A percentile compares a stretch with the other conserved stretches of the same genome.
These are phyloP conservation scores for Paramyrothecium sp. DNA, from an alignment of 2,329 filamentous ascomycete species.

Conservation along the genomic window DNA sequence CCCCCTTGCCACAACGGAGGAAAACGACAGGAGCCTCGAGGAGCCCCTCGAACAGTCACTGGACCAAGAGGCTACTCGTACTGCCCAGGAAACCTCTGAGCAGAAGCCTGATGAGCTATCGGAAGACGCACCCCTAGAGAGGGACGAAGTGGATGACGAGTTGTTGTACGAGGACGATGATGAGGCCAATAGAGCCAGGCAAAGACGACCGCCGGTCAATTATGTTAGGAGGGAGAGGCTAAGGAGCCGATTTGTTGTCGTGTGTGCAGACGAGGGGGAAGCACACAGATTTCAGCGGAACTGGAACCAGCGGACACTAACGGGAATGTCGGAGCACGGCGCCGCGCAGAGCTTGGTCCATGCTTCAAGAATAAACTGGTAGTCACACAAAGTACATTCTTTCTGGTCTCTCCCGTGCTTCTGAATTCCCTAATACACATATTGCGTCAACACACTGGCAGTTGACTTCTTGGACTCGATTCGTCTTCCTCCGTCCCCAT, in stretches of 20 bases:
- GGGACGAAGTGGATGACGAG: slow-evolving; percentile 8
- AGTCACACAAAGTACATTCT: slow-evolving; percentile 10
- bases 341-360: slow-evolving; percentile 19
- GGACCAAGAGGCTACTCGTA: not conserved
- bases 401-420: not conserved
- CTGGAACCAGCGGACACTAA: slow-evolving; percentile 36
- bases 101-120: too few species aligned
- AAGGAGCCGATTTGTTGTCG: slow-evolving; percentile 28
- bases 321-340: slow-evolving; percentile 7
- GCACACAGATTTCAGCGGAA: slow-evolving; percentile 38
- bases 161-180: slow-evolving; percentile 11
- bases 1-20: slow-evolving; percentile 5
- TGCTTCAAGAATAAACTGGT: slow-evolving; percentile 31
- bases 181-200: slow-evolving; percentile 12
- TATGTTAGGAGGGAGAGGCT: slow-evolving; percentile 16
- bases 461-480: too few species aligned
- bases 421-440: not conserved
- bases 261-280: slow-evolving; percentile 26
- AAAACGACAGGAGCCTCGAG: not conserved
- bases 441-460: too few species aligned
- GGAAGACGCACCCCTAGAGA: too few species aligned
- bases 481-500: too few species aligned
- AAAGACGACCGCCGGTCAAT: slow-evolving; percentile 5
- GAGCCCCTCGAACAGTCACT: not conserved
- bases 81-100: too few species aligned